These are phyloP conservation scores for Cyberlindnera xishuangbannaensis DNA, from an alignment of 805 yeast species.

Conservation along the genomic window DNA sequence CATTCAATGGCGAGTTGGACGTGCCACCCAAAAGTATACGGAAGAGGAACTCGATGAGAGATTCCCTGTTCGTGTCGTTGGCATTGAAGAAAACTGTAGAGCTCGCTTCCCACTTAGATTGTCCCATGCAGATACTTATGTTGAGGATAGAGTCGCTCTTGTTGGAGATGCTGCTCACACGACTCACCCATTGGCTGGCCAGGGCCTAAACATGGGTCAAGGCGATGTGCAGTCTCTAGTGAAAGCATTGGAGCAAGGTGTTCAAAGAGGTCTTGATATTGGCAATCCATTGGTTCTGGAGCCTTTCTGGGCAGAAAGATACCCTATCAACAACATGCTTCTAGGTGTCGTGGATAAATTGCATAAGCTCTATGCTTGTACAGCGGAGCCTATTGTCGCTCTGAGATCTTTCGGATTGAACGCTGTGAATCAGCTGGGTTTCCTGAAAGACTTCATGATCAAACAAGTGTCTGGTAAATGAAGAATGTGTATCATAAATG, in stretches of 20 bases:
- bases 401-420: slow-evolving; percentile 74
- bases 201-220: slow-evolving; percentile 97
- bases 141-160: slow-evolving; percentile 79
- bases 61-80: slow-evolving; percentile 62
- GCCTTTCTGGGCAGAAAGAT: slow-evolving; percentile 80
- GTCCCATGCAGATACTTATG: slow-evolving; percentile 87
- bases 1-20: slow-evolving; percentile 61
- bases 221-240: slow-evolving; percentile 76
- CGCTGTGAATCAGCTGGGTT: slow-evolving; percentile 53
- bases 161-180: slow-evolving; percentile 99
- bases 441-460: slow-evolving; percentile 67
- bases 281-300: slow-evolving; percentile 79
- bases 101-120: slow-evolving; percentile 86
- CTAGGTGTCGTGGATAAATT: slow-evolving; percentile 89
- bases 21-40: slow-evolving; percentile 30
- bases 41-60: slow-evolving; percentile 46
- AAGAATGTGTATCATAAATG: too few relatives aligned
- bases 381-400: slow-evolving; percentile 65
- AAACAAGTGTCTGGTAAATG: slow-evolving; percentile 41
- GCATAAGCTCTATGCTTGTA: slow-evolving; percentile 79
- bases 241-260: slow-evolving; percentile 62
- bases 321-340: slow-evolving; percentile 70
- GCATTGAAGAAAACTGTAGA: slow-evolving; percentile 56
- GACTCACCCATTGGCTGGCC: slow-evolving; percentile 96
- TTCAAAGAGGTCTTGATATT: slow-evolving; percentile 77